Base-by-base conservation (phyloP, 768 basidiomycete species). In the Pleurotus giganteus region DNA sequence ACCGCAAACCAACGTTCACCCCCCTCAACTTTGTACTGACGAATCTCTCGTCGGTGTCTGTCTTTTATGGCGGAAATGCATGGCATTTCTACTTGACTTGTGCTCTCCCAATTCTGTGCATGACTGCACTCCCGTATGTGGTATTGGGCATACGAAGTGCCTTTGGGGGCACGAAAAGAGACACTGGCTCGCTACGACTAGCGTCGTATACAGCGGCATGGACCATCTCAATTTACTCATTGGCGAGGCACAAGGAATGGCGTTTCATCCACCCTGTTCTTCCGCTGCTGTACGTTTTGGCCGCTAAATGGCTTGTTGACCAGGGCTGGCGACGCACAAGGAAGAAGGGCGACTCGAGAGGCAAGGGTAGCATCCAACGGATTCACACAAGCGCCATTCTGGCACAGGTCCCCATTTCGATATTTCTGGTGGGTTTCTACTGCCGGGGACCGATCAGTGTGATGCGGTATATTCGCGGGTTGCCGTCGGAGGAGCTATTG, bases 231-330 rank as follows among this genome's bases (percentile, higher is more conserved):
- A 66, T 88, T 4, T 94, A 91, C 66, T 98, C 96, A 6, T 57
- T 89, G 2, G 78, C 89, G 1, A 87, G 89, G 1, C 97, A 99
- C 74, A 98, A 98, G 63, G 97, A 99, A 76, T 98, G 94, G 94
- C 80, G 97, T 6, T 98, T 99, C 72, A 73, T 98, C 5, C 95
- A 98, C 60, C 94, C 96, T 0, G 67, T 98, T 17, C 75, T 98
- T 3, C 95, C 97, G 0, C 69, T 93, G 27, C 71, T 96, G 36
- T 87, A 97, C 61, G 60, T 94, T 19, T 78, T 97, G 57, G 88
- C 89, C 9, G 77, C 92, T 0, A 84, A 83, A 58, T 84, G 89
- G 1, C 70, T 96, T 4, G 75, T 83, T 31, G 82, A 84, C 53
- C 60, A 78, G 2, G 76, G 72, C 29, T 52, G 43, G 17, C 15